Conservation (phyloP, 257 asterid genomes). For the Petunia secreta region DNA sequence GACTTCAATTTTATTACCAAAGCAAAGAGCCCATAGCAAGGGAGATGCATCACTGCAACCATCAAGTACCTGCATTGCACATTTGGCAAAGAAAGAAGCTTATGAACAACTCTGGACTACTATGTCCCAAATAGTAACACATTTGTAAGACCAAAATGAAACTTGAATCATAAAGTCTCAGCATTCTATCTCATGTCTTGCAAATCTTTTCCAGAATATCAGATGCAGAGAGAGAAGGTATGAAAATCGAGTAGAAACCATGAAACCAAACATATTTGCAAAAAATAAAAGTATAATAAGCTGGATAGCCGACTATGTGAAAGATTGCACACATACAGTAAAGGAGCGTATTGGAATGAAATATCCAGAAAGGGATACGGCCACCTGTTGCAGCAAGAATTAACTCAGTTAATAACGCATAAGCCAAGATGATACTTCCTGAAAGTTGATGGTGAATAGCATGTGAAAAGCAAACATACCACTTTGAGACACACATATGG, state of each 20-base stretch:
- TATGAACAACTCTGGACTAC: not conserved
- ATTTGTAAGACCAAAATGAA: too few species aligned
- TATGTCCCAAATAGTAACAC: not conserved
- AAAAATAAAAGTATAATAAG: slow-evolving; percentile 7
- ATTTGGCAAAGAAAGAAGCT: slow-evolving; percentile 5
- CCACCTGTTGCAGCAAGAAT: slow-evolving; percentile 55
- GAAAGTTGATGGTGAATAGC: not conserved
- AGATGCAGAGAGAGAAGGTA: too few species aligned
- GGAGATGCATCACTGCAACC: slow-evolving; percentile 60
- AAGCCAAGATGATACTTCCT: not conserved
- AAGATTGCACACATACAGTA: slow-evolving; percentile 50
- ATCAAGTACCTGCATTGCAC: slow-evolving; percentile 58
- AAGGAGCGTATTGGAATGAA: slow-evolving; percentile 65
- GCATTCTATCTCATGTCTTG: too few species aligned
- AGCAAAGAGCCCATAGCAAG: slow-evolving; percentile 55
- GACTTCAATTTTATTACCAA: slow-evolving; percentile 45
- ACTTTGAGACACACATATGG: slow-evolving; percentile 62
- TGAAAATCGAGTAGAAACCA: too few species aligned
- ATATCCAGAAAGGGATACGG: slow-evolving; percentile 73
- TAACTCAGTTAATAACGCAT: slow-evolving; percentile 13
- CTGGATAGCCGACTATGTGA: not conserved
- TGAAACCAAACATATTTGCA: not conserved
- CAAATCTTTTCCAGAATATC: too few species aligned
- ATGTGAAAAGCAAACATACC: slow-evolving; percentile 42
- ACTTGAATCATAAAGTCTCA: too few species aligned